Evolutionary conservation across 345 rosid genomes (phyloP).

Genomic region (Aquilaria malaccensis): DNA sequence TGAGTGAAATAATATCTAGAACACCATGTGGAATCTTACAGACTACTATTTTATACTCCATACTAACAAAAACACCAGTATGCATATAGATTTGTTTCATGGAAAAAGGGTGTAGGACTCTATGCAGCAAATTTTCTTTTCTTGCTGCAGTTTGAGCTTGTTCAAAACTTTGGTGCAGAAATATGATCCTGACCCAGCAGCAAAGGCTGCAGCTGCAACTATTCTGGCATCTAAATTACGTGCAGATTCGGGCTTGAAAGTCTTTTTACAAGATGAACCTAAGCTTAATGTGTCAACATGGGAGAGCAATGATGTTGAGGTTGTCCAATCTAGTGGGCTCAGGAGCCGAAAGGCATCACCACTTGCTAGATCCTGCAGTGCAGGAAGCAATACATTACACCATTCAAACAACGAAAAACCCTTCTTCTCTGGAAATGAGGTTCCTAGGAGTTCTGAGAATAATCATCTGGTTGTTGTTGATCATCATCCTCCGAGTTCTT

Average conservation of each 20-base stretch:
- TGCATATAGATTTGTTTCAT: not conserved
- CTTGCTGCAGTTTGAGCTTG: not conserved
- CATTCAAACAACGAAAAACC: conserved; percentile 34
- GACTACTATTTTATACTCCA: not conserved
- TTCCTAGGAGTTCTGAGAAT: conserved; percentile 33
- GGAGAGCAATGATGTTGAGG: conserved; percentile 55
- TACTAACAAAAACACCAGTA: not conserved
- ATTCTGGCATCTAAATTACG: conserved; percentile 90
- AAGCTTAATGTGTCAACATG: conserved; percentile 32
- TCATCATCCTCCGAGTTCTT: conserved; percentile 54
- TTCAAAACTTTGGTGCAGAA: conserved; percentile 42
- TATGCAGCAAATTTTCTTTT: not conserved
- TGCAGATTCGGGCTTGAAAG: conserved; percentile 82
- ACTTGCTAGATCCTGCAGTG: conserved; percentile 29
- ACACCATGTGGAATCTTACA: not conserved
- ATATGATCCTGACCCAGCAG: conserved; percentile 91
- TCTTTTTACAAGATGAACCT: conserved; percentile 54
- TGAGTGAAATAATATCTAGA: too few relatives aligned
- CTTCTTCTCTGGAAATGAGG: conserved; percentile 25
- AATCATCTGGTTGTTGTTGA: conserved; percentile 50
- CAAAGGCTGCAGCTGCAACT: conserved; percentile 91
- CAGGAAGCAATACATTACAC: conserved; percentile 34
- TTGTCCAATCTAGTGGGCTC: conserved; percentile 51
- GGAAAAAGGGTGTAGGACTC: too few relatives aligned
- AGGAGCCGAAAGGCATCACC: conserved; percentile 50